Conservation (phyloP, 306 rosid genomes). For the Albizia julibrissin region DNA sequence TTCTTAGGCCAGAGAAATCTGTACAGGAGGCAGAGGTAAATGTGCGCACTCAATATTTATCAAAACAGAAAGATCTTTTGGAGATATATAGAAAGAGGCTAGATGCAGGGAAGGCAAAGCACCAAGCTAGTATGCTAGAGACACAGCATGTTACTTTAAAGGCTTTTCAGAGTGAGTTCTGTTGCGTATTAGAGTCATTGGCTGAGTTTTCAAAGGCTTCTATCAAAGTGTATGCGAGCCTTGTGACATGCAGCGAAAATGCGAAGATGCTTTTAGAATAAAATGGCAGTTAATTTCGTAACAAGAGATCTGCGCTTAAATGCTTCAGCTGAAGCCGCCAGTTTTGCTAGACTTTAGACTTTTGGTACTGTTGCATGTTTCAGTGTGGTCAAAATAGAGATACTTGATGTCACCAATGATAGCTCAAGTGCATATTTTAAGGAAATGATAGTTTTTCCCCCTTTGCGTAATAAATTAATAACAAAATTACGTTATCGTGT, state of each 20-base stretch:
- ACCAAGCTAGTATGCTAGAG: not conserved
- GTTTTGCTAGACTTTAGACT: not conserved
- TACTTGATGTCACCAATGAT: not conserved
- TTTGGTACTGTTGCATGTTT: not conserved
- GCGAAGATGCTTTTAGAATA: constrained; percentile 40
- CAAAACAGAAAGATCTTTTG: not conserved
- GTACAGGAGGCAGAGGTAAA: not conserved
- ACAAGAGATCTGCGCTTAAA: constrained; percentile 20
- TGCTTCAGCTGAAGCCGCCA: not conserved
- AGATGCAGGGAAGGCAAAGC: constrained; percentile 5
- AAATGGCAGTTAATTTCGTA: constrained; percentile 18
- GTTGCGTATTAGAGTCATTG: constrained; percentile 3
- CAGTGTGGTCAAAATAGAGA: not conserved
- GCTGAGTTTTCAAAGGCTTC: constrained; percentile 20
- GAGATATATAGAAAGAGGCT: not conserved
- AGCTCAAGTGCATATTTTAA: not conserved
- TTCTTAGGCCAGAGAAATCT: not conserved
- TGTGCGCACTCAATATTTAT: not conserved
- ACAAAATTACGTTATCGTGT: not conserved
- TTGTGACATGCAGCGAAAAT: not conserved
- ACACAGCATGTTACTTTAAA: constrained; percentile 3
- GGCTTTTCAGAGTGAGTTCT: not conserved
- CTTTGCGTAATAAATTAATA: not conserved
- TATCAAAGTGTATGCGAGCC: constrained; percentile 9
- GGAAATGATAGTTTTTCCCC: not conserved